Evolutionary conservation across 176 grass and related monocot genomes (phyloP).

Genomic region (Lolium rigidum): DNA sequence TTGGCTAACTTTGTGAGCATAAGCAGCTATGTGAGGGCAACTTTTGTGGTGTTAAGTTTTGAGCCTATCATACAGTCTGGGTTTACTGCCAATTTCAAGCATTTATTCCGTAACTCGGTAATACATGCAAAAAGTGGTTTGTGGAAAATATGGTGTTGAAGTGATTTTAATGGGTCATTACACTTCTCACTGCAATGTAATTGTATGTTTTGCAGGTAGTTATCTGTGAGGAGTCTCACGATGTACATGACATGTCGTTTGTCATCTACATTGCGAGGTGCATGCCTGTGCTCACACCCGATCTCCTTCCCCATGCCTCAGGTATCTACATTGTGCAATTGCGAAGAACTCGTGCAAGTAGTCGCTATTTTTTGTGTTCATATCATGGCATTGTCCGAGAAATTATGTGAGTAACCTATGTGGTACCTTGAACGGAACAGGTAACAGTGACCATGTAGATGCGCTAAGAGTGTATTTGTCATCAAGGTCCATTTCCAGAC

Average conservation of each 20-base stretch:
- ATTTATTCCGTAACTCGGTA: neutral
- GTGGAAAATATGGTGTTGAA: too few relatives aligned
- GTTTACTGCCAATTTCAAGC: constrained; percentile 9
- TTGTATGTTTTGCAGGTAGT: constrained; percentile 50
- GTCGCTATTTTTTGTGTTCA: constrained; percentile 13
- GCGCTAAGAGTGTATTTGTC: constrained; percentile 66
- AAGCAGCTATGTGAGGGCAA: neutral
- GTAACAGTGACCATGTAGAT: constrained; percentile 66
- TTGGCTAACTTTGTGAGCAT: neutral
- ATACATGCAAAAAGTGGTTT: neutral
- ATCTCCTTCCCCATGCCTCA: constrained; percentile 64
- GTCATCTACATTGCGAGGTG: constrained; percentile 59
- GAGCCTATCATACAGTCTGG: neutral
- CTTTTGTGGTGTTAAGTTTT: neutral
- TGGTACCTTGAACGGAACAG: constrained; percentile 49
- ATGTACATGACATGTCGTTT: constrained; percentile 63
- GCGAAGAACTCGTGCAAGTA: neutral
- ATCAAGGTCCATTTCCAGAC: constrained; percentile 72
- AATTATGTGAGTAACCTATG: constrained; percentile 22
- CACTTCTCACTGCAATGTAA: neutral
- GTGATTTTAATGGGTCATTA: too few relatives aligned
- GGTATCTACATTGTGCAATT: constrained; percentile 49
- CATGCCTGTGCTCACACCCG: constrained; percentile 36
- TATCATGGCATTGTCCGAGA: neutral
- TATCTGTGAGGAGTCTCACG: constrained; percentile 64